These are phyloP conservation scores for Mucuna pruriens DNA, from an alignment of 306 rosid genomes.

Conservation along the genomic window DNA sequence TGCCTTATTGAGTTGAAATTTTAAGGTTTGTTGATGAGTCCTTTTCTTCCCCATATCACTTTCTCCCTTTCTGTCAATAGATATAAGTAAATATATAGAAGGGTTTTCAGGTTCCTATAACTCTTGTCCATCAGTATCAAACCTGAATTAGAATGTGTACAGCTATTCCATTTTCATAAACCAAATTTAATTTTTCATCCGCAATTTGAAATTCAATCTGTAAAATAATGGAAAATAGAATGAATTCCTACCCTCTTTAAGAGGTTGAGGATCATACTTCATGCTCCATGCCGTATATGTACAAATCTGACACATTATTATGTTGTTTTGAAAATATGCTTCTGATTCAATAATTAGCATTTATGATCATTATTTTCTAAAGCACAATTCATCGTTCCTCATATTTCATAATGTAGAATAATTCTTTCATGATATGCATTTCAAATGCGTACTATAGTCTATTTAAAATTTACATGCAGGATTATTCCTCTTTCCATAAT, in stretches of 20 bases:
- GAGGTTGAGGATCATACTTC: background rate
- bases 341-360: background rate
- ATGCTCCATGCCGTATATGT: background rate
- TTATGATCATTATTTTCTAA: background rate
- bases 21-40: constrained; percentile 30
- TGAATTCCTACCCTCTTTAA: background rate
- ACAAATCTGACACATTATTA: background rate
- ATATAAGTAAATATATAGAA: constrained; percentile 7
- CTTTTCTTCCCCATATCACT: constrained; percentile 1
- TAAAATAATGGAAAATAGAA: background rate
- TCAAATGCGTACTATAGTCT: background rate
- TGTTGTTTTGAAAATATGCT: background rate
- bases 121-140: constrained; percentile 6
- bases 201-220: constrained; percentile 12
- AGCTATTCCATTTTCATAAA: constrained; percentile 17
- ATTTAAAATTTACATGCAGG: background rate
- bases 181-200: too few relatives aligned
- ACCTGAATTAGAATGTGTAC: constrained; percentile 7
- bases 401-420: background rate
- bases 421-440: constrained; percentile 1
- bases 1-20: constrained; percentile 38
- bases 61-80: constrained; percentile 25
- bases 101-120: background rate
- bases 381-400: background rate
- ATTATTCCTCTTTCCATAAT: background rate